phyloP scores from a whole-genome alignment of 495 filamentous ascomycete genomes.

The Talaromyces adpressus region DNA sequence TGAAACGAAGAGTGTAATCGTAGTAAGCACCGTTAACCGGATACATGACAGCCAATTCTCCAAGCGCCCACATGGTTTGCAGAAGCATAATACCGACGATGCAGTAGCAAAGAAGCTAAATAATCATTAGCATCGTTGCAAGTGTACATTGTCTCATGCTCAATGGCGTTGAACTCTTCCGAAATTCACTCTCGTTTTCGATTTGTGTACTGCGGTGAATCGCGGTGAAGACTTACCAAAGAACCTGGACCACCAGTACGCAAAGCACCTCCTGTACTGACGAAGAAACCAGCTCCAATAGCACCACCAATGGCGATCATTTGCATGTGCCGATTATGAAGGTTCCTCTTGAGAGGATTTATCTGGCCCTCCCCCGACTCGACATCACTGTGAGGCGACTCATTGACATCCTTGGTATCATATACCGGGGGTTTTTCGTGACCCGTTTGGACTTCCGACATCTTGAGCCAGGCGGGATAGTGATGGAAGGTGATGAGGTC shows the following conservation, averaged over 20 bases:
- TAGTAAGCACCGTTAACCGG: conserved; percentile 60
- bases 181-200: not conserved
- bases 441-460: not conserved
- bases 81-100: conserved; percentile 50
- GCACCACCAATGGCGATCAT: conserved; percentile 65
- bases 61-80: conserved; percentile 56
- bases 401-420: not conserved
- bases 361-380: conserved; percentile 3
- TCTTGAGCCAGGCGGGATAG: not conserved
- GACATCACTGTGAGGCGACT: conserved; percentile 5
- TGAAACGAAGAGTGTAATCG: conserved; percentile 47
- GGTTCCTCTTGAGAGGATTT: conserved; percentile 24
- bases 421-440: conserved; percentile 1
- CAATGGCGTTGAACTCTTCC: not conserved
- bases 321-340: conserved; percentile 59
- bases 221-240: conserved; percentile 23
- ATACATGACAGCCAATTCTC: conserved; percentile 64
- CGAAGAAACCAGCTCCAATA: conserved; percentile 49
- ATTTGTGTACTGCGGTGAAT: not conserved
- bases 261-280: conserved; percentile 40
- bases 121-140: conserved; percentile 13
- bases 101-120: conserved; percentile 37
- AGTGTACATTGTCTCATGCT: not conserved
- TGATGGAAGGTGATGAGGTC: not conserved
- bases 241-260: conserved; percentile 33